Conservation (phyloP, 768 basidiomycete species). For the Russula sp. region DNA sequence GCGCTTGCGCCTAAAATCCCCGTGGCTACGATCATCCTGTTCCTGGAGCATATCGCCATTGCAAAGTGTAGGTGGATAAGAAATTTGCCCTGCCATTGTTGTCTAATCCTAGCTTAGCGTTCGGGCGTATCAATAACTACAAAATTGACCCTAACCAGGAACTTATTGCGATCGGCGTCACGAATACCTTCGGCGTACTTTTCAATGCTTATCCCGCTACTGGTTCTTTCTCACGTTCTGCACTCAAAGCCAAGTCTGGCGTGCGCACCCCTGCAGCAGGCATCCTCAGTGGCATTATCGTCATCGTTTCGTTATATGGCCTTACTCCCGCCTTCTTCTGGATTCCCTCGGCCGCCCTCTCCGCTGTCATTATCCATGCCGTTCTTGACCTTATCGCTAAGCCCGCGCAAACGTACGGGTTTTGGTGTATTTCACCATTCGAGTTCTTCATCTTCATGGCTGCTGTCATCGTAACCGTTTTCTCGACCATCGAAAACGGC, state of each 20-base stretch:
- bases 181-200: constrained; percentile 84
- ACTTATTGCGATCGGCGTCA: constrained; percentile 95
- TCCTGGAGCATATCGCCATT: constrained; percentile 96
- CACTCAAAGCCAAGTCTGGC: constrained; percentile 92
- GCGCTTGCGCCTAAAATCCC: constrained; percentile 77
- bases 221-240: constrained; percentile 98
- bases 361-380: constrained; percentile 93
- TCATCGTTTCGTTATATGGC: constrained; percentile 92
- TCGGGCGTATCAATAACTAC: constrained; percentile 93
- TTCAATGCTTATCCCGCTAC: constrained; percentile 96
- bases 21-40: constrained; percentile 81
- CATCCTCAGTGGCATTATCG: constrained; percentile 77
- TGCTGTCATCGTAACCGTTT: constrained; percentile 85
- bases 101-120: constrained; percentile 50
- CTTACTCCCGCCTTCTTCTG: constrained; percentile 91
- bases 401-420: constrained; percentile 78
- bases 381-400: constrained; percentile 85
- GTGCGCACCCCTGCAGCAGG: constrained; percentile 96
- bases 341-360: constrained; percentile 79
- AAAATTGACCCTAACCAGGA: constrained; percentile 94
- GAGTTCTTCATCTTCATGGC: constrained; percentile 84
- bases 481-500: constrained; percentile 91
- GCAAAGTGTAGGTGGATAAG: constrained; percentile 68
- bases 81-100: too few relatives aligned
- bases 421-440: constrained; percentile 91